Evolutionary conservation across 139 green algal species (phyloP), one percentile per base, ranked within the genome.

Genomic region (Chlamydomonas urium): DNA sequence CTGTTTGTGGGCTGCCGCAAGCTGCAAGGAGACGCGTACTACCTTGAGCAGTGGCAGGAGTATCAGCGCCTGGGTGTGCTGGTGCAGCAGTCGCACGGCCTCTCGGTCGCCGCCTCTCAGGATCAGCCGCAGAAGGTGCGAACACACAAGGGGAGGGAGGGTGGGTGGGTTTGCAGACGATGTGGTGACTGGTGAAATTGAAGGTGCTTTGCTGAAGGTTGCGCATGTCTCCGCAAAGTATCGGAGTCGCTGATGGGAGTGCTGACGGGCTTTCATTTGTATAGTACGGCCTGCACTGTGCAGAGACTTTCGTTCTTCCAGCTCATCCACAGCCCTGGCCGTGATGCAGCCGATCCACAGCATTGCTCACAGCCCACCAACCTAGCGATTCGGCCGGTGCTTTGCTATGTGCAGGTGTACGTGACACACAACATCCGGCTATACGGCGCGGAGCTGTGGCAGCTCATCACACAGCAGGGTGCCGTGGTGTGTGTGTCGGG

Each of bases 1-100:
- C 84, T 98, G 47, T 90, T 95, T 58, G 96, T 98, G 68, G 94
- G 94, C 29, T 98, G 93, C 85, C 81, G 94, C 33, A 80, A 77
- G 47, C 36, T 72, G 17, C 5, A 29, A 0, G 73, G 53, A 0
- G 94, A 98, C 76, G 96, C 85, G 61, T 94, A 94, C 58, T 98
- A 95, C 65, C 26, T 45, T 23, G 47, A 82, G 24, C 78, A 97
- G 66, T 96, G 87, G 88, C 53, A 86, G 65, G 50, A 74, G 47
- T 66, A 89, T 53, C 36, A 69, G 63, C 21, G 24, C 36, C 42
- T 36, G 6, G 81, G 80, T 0, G 82, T 90, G 34, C 82, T 95
- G 73, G 62, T 72, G 2, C 29, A 47, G 0, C 28, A 47, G 0
- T 29, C 56, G 0, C 5, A 47, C 4, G 89, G 91, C n/a, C 75